A percentile compares a stretch with the other conserved stretches of the same genome.
These are phyloP conservation scores for Candida takata DNA, from an alignment of 805 yeast genomes.

Conservation along the genomic window DNA sequence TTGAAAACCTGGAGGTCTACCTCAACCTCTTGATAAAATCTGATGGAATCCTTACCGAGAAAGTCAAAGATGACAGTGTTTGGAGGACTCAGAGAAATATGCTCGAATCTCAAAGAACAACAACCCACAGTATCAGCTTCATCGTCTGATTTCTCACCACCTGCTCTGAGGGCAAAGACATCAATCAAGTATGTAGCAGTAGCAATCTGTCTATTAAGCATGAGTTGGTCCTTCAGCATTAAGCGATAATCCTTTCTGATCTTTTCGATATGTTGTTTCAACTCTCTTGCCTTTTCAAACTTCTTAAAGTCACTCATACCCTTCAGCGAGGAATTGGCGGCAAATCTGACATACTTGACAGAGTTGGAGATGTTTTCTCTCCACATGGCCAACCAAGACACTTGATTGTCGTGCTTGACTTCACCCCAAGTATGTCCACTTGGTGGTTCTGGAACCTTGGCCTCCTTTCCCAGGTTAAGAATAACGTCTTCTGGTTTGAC, in stretches of 20 bases:
- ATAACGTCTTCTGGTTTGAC: slow-evolving; percentile 88
- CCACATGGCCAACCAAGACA: slow-evolving; percentile 97
- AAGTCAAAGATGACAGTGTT: slow-evolving; percentile 83
- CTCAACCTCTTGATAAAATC: slow-evolving; percentile 87
- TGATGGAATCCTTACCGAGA: slow-evolving; percentile 90
- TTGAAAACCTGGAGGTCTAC: slow-evolving; percentile 91
- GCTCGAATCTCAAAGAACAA: slow-evolving; percentile 89
- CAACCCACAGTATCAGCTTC: slow-evolving; percentile 99
- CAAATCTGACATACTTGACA: slow-evolving; percentile 83
- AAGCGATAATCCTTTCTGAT: slow-evolving; percentile 71
- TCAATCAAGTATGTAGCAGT: slow-evolving; percentile 92
- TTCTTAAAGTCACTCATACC: slow-evolving; percentile 88
- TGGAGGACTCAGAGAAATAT: slow-evolving; percentile 80
- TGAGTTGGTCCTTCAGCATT: slow-evolving; percentile 63
- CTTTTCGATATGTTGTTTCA: slow-evolving; percentile 61
- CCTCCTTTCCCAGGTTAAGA: slow-evolving; percentile 68
- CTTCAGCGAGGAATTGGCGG: slow-evolving; percentile 83
- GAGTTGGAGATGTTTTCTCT: slow-evolving; percentile 82
- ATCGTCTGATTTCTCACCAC: slow-evolving; percentile 95
- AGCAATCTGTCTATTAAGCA: slow-evolving; percentile 87
- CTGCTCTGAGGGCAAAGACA: slow-evolving; percentile 91
- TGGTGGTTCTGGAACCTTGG: slow-evolving; percentile 75
- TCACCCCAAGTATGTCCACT: slow-evolving; percentile 89
- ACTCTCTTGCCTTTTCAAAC: slow-evolving; percentile 87
- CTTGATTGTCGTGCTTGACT: slow-evolving; percentile 79